A percentile compares a stretch with the other conserved stretches of the same genome.
Evolutionary conservation across 2,329 filamentous ascomycete species (phyloP).

Genomic region (Fusarium acutatum): DNA sequence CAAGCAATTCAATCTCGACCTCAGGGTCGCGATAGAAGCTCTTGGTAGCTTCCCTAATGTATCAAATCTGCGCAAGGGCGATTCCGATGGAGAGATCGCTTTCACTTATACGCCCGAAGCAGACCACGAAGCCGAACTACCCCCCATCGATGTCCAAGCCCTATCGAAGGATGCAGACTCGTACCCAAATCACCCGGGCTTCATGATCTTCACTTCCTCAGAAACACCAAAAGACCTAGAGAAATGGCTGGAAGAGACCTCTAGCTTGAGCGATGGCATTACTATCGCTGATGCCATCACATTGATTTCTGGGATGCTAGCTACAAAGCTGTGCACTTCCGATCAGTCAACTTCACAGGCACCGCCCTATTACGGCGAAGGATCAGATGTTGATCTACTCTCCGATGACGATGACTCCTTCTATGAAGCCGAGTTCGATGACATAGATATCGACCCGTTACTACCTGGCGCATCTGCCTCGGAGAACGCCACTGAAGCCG

Average conservation of each 20-base stretch:
- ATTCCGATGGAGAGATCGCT: slow-evolving; percentile 76
- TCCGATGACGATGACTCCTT: slow-evolving; percentile 14
- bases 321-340: slow-evolving; percentile 7
- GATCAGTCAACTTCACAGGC: background rate
- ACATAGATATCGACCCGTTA: slow-evolving; percentile 26
- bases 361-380: background rate
- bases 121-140: slow-evolving; percentile 34
- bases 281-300: slow-evolving; percentile 31
- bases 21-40: slow-evolving; percentile 47
- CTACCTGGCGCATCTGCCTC: background rate
- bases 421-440: slow-evolving; percentile 27
- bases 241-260: slow-evolving; percentile 53
- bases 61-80: slow-evolving; percentile 64
- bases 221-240: slow-evolving; percentile 53
- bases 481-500: background rate
- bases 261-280: slow-evolving; percentile 43
- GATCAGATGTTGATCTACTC: slow-evolving; percentile 4
- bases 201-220: slow-evolving; percentile 55
- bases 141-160: slow-evolving; percentile 49
- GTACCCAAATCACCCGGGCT: slow-evolving; percentile 51
- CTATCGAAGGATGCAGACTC: slow-evolving; percentile 48
- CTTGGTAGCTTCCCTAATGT: slow-evolving; percentile 58
- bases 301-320: slow-evolving; percentile 25
- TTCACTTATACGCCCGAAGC: slow-evolving; percentile 64
- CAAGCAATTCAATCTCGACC: slow-evolving; percentile 70